Conservation (phyloP, 768 basidiomycete species). For the Asterophora parasitica region DNA sequence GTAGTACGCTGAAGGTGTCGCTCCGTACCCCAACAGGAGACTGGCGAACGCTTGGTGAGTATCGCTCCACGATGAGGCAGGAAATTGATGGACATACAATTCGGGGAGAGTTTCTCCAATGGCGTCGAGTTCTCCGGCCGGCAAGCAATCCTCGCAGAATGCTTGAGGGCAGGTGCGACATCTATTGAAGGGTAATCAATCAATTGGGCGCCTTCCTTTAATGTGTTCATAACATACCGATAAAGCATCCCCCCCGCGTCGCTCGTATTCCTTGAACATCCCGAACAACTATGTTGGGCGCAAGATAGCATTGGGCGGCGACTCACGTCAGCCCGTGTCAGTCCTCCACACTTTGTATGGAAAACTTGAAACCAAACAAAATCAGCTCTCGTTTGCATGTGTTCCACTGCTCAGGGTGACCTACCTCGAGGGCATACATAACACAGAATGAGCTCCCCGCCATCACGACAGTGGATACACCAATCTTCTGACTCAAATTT, state of each 20-base stretch:
- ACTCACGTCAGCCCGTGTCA: conserved; percentile 25
- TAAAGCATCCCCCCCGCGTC: conserved; percentile 57
- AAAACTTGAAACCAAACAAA: conserved; percentile 36
- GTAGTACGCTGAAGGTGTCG: conserved; percentile 35
- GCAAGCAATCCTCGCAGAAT: conserved; percentile 60
- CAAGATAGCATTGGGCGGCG: conserved; percentile 29
- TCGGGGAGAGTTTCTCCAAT: conserved; percentile 55
- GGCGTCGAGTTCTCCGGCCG: conserved; percentile 42
- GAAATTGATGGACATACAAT: conserved; percentile 35
- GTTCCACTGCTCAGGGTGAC: conserved; percentile 4
- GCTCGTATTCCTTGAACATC: conserved; percentile 37
- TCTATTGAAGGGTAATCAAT: conserved; percentile 23
- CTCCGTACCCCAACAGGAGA: conserved; percentile 34
- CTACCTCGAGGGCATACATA: conserved; percentile 49
- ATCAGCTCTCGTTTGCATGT: not conserved
- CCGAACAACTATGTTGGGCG: conserved; percentile 45
- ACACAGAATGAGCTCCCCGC: conserved; percentile 49
- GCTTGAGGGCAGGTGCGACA: conserved; percentile 58
- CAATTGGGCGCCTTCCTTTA: not conserved
- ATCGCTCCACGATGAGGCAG: not conserved
- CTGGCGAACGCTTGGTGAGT: conserved; percentile 23
- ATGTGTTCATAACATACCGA: conserved; percentile 28
- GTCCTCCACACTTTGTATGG: conserved; percentile 45
- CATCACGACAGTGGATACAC: conserved; percentile 57
- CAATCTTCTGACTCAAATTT: conserved; percentile 52